Percentiles rank a stretch among this genome's conserved stretches.
Evolutionary conservation across 2,329 filamentous ascomycete species (phyloP).

Genomic region (Aspergillus quadrilineatus): DNA sequence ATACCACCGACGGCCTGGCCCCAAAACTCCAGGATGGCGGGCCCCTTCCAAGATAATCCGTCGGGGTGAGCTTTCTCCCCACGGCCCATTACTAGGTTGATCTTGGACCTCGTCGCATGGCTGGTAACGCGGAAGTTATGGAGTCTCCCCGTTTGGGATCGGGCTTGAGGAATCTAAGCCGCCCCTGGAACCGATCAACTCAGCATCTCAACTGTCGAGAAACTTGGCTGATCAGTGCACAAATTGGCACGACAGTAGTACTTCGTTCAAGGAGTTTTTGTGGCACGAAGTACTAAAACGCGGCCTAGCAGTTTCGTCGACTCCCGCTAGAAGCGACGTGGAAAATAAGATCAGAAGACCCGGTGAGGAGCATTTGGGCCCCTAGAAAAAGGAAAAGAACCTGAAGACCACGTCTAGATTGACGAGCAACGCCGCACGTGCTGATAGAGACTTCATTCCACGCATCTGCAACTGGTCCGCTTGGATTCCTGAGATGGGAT

Average conservation of each 20-base stretch:
- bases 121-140: neutral
- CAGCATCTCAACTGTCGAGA: neutral
- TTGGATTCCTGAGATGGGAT: neutral
- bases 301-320: neutral
- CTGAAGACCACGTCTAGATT: neutral
- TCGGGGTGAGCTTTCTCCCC: neutral
- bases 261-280: neutral
- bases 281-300: neutral
- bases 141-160: neutral
- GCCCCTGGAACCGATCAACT: conserved; percentile 1
- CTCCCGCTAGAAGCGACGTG: conserved; percentile 12
- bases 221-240: neutral
- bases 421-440: neutral
- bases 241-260: neutral
- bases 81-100: conserved; percentile 1
- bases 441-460: neutral
- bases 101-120: neutral
- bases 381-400: conserved; percentile 9
- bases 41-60: neutral
- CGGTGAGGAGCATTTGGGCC: neutral
- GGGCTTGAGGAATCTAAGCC: conserved; percentile 3
- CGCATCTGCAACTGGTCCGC: neutral
- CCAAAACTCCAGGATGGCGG: neutral
- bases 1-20: neutral
- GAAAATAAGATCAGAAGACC: neutral